Base-by-base conservation (phyloP, 2,329 filamentous ascomycete genomes). In the Cercospora canescens region DNA sequence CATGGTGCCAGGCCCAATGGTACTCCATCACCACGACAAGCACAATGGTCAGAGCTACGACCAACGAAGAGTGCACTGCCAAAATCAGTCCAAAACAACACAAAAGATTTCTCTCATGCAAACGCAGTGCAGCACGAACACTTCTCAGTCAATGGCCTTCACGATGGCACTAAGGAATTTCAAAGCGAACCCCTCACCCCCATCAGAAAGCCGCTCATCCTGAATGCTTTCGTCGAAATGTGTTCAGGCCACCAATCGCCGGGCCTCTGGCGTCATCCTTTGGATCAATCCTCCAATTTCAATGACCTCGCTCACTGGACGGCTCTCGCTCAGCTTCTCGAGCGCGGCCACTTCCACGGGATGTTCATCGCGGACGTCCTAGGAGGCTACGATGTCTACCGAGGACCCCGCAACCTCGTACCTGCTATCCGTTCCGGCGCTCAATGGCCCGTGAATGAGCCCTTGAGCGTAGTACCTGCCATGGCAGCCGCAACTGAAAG, bases 401-500 rank as follows among this genome's bases (percentile, higher is more conserved):
- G 87, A 66, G 85, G 87, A 0, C 86, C 86, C 0, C 77, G 81
- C 4, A 88, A 86, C 66, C 80, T 91, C 2, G 83, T 85, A 3
- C 85, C 88, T 0, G 86, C 88, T 0, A 84, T 90, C 57, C 75
- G 82, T 0, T 86, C 87, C 0, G 89, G 87, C 1, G 87, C 88
- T 0, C 89, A 91, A 76, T 91, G 87, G 84, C 89, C 89, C 0
- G 87, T 91, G n/a, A 90, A 89, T 66, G 89, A 91, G 74, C 89
- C 89, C 0, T 73, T 91, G 1, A 83, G 85, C 1, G 83, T 88
- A 2, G 81, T 91, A 0, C 83, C 88, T 2, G 88, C 88, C 2
- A 89, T 91, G 88, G 88, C 89, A 0, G 88, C 88, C 1, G 88
- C 82, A 0, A 91, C 89, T 0, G 84, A 86, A 69, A 89, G 82